Base-by-base conservation (phyloP, 2,329 filamentous ascomycete species). In the Claviceps sp. region DNA sequence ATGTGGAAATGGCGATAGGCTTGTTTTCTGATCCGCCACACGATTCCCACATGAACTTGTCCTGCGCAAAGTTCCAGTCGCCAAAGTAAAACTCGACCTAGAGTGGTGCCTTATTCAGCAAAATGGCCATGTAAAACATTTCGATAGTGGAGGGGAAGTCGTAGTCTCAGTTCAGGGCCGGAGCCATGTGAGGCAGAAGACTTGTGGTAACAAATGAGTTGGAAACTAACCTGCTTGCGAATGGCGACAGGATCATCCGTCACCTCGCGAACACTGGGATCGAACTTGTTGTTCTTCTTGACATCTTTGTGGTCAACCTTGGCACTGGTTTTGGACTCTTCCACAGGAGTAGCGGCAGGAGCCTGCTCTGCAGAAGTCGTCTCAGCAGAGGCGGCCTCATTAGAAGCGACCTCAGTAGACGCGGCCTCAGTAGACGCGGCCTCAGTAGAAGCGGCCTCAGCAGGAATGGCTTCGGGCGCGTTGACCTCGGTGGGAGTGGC, bases 21-120 rank as follows among this genome's bases (percentile, higher is more conserved):
- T 86, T 85, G 75, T 96, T 95, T 62, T 85, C 77, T 57, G 79
- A 74, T 52, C 91, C 91, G 40, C 83, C 85, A 51, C 88, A 86
- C 62, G 83, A 76, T 56, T 81, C 76, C 73, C 89, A 86, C 59
- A 98, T 78, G 72, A 88, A 95, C 66, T 88, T 86, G 70, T 98
- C 94, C 62, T 81, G 82, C 49, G 85, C 84, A 39, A 98, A 80
- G 70, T 96, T 96, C 62, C 84, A 86, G 67, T 94, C 86, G 62
- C 86, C 86, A 70, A 96, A 95, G 77, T 96, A 96, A 69, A 95
- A 96, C 66, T 96, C 89, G 60, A 95, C 87, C 85, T 94, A 93
- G 34, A 14, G 13, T 26, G 7, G 17, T 37, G 26, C 6, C 20
- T 14, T 38, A 23, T 16, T 39, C 5, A 47, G 46, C 13, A 13